Evolutionary conservation across 2,329 filamentous ascomycete genomes (phyloP).

Genomic region (Fusarium globosum): DNA sequence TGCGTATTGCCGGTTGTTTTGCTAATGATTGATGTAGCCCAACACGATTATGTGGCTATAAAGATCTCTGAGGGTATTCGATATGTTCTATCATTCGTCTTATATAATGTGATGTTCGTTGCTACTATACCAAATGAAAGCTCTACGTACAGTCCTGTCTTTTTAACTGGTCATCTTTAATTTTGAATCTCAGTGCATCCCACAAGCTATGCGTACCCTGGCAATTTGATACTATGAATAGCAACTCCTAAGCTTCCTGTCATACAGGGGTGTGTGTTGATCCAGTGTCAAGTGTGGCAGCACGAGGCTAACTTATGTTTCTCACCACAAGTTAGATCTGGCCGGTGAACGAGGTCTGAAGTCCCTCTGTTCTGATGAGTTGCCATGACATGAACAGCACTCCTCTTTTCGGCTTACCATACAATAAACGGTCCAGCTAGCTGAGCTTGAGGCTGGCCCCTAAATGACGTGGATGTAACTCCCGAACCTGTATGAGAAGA

Average conservation of each 20-base stretch:
- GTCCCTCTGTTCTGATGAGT: background rate
- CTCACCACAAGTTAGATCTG: background rate
- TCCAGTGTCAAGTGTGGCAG: slow-evolving; percentile 5
- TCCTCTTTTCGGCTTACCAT: background rate
- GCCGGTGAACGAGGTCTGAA: background rate
- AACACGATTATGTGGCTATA: background rate
- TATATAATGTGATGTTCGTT: background rate
- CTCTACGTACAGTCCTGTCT: background rate
- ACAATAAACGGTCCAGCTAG: background rate
- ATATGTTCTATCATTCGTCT: background rate
- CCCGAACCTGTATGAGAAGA: background rate
- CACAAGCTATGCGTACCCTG: slow-evolving; percentile 17
- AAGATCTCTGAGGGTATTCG: background rate
- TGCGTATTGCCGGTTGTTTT: background rate
- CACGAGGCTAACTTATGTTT: background rate
- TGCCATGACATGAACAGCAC: background rate
- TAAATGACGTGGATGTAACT: background rate
- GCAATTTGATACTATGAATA: slow-evolving; percentile 28
- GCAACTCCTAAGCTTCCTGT: slow-evolving; percentile 29
- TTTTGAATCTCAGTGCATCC: background rate
- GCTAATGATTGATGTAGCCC: background rate
- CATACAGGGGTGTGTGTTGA: slow-evolving; percentile 25
- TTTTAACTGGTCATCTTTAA: background rate
- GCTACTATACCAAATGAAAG: background rate
- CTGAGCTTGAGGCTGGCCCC: background rate